Evolutionary conservation across 2,329 filamentous ascomycete genomes (phyloP).

Genomic region (Talaromyces piceae): DNA sequence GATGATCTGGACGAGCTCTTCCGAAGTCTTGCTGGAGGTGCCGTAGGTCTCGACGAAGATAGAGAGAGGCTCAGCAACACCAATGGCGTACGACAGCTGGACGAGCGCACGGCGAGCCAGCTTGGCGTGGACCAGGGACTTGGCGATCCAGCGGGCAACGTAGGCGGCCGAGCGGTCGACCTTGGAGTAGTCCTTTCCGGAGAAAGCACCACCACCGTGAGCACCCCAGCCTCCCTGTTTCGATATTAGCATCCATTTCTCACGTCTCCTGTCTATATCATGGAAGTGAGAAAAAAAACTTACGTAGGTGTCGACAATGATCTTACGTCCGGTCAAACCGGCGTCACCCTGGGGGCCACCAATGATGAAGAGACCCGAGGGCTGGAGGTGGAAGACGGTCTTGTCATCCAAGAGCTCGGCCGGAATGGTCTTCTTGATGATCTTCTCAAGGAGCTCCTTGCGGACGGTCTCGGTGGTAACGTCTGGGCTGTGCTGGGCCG

Average conservation of each 20-base stretch:
- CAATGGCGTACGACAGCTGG: conserved; percentile 98
- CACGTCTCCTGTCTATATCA: too few relatives aligned
- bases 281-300: background rate
- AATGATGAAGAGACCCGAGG: conserved; percentile 97
- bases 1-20: conserved; percentile 94
- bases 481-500: conserved; percentile 82
- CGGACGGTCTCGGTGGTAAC: conserved; percentile 88
- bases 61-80: conserved; percentile 94
- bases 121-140: conserved; percentile 84
- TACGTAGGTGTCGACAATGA: conserved; percentile 94
- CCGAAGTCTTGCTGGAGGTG: conserved; percentile 79
- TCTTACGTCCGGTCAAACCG: conserved; percentile 97
- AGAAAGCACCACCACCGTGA: conserved; percentile 99
- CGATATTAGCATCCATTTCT: background rate
- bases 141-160: conserved; percentile 96
- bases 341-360: conserved; percentile 98
- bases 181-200: conserved; percentile 99
- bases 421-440: conserved; percentile 91
- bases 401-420: conserved; percentile 84
- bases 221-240: conserved; percentile 83
- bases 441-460: conserved; percentile 94
- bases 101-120: conserved; percentile 89
- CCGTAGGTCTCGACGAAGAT: conserved; percentile 98
- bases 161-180: conserved; percentile 98
- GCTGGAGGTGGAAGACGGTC: conserved; percentile 98